These are phyloP conservation scores for Ceratocystis cubensis DNA, from an alignment of 2,329 filamentous ascomycete genomes.

Conservation along the genomic window DNA sequence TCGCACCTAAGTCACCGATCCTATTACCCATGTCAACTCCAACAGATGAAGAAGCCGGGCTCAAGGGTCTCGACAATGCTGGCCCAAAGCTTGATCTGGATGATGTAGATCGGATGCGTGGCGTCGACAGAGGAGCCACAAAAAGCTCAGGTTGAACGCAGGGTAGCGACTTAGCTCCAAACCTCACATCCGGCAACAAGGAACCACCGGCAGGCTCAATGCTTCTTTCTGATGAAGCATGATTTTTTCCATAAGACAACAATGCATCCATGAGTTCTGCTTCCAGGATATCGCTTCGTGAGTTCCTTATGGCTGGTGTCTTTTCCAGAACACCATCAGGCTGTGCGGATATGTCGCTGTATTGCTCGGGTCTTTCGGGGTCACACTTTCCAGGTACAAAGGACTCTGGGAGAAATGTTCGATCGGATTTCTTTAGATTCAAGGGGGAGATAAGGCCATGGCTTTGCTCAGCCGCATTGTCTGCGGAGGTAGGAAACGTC, in stretches of 20 bases:
- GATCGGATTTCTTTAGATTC: not conserved
- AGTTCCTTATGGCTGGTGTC: not conserved
- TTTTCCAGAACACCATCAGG: not conserved
- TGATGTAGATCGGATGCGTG: not conserved
- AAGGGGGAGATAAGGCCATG: not conserved
- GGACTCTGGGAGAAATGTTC: not conserved
- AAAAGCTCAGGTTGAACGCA: not conserved
- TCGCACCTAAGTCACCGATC: not conserved
- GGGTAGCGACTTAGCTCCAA: not conserved
- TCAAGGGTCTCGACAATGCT: not conserved
- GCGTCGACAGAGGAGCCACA: slow-evolving; percentile 9
- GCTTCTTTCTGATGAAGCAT: not conserved
- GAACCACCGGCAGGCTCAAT: not conserved
- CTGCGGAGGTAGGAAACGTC: not conserved
- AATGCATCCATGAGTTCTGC: slow-evolving; percentile 11
- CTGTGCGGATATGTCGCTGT: not conserved
- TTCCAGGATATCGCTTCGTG: not conserved
- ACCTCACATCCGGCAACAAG: not conserved
- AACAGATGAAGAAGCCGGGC: not conserved
- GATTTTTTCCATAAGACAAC: not conserved
- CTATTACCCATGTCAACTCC: too few relatives aligned
- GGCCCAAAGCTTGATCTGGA: not conserved
- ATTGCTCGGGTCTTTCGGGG: not conserved
- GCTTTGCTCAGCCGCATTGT: not conserved
- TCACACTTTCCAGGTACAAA: not conserved